Conservation (phyloP, 2,329 filamentous ascomycete species). For the Penicillium crustosum region DNA sequence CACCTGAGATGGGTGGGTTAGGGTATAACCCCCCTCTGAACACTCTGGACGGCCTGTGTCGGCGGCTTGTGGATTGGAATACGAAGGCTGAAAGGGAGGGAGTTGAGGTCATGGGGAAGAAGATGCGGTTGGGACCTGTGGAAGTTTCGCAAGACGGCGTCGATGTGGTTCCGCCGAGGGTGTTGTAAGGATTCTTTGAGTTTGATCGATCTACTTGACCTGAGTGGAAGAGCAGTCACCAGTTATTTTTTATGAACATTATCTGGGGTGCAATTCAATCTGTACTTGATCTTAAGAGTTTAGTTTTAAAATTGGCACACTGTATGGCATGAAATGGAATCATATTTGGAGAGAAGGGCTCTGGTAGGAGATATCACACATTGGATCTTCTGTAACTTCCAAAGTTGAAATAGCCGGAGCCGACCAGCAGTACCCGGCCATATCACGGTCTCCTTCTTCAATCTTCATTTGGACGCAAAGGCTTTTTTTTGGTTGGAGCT, state of each 20-base stretch:
- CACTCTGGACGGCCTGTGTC: conserved; percentile 37
- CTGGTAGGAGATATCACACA: background rate
- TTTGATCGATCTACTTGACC: background rate
- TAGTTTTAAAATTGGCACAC: background rate
- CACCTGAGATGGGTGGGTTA: conserved; percentile 31
- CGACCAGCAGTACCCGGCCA: conserved; percentile 1
- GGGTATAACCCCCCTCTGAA: conserved; percentile 35
- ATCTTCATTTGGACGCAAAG: background rate
- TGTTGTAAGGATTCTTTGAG: conserved; percentile 7
- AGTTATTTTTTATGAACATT: no score
- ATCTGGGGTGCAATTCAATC: background rate
- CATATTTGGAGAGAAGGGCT: background rate
- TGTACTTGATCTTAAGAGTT: background rate
- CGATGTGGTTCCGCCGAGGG: conserved; percentile 20
- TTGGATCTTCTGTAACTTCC: background rate
- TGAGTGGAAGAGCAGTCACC: background rate
- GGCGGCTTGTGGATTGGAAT: conserved; percentile 38
- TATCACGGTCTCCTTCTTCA: background rate
- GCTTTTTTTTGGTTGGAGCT: background rate
- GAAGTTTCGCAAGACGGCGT: conserved; percentile 17
- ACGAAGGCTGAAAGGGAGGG: conserved; percentile 18
- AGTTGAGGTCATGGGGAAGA: conserved; percentile 12
- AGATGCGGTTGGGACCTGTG: conserved; percentile 10
- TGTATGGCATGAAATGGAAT: background rate
- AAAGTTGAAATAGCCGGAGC: background rate